Evolutionary conservation across 495 filamentous ascomycete species (phyloP).

Genomic region (Baudoinia panamericana): DNA sequence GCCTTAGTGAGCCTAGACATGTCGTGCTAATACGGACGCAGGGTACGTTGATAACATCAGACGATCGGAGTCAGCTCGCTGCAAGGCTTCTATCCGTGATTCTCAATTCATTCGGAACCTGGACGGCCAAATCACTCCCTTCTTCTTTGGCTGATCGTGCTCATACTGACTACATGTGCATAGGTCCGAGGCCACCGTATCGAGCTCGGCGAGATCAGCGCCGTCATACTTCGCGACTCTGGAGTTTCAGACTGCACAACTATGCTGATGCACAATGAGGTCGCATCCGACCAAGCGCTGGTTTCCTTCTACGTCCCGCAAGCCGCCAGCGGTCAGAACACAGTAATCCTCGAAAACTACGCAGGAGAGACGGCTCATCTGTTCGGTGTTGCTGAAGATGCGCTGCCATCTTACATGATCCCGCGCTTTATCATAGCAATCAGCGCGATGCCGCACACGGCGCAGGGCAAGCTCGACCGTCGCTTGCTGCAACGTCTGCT

Average conservation of each 20-base stretch:
- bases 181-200: slow-evolving; percentile 52
- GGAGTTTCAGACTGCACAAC: slow-evolving; percentile 41
- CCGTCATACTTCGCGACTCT: slow-evolving; percentile 34
- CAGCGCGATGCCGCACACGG: slow-evolving; percentile 46
- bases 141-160: too few relatives aligned
- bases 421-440: slow-evolving; percentile 57
- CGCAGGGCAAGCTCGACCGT: slow-evolving; percentile 51
- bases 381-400: slow-evolving; percentile 31
- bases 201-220: slow-evolving; percentile 50
- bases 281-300: slow-evolving; percentile 4
- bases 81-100: too few relatives aligned
- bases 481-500: slow-evolving; percentile 29
- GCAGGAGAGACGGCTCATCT: not conserved
- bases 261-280: slow-evolving; percentile 31
- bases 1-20: too few relatives aligned
- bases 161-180: too few relatives aligned
- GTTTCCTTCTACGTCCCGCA: slow-evolving; percentile 46
- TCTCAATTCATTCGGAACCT: too few relatives aligned
- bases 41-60: too few relatives aligned
- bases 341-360: slow-evolving; percentile 1
- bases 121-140: too few relatives aligned
- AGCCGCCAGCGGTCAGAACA: not conserved
- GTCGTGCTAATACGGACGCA: too few relatives aligned
- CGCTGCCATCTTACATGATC: slow-evolving; percentile 54
- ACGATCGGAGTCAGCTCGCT: too few relatives aligned